Evolutionary conservation across 2,329 filamentous ascomycete genomes (phyloP).

Genomic region (Colletotrichum limetticola): DNA sequence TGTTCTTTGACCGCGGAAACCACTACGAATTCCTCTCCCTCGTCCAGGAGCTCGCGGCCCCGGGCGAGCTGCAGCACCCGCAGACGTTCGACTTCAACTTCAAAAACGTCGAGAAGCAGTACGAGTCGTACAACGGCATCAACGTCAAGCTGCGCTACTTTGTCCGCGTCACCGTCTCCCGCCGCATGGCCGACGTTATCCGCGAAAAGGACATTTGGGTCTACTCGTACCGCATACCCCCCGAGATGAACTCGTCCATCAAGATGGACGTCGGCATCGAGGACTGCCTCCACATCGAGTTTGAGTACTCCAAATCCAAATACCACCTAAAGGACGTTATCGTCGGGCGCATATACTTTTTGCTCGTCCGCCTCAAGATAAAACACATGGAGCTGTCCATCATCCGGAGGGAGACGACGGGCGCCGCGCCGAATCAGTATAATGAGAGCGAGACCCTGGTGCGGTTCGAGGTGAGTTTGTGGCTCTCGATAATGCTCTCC

Average conservation of each 20-base stretch:
- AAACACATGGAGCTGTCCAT: slow-evolving; percentile 99
- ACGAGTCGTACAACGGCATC: slow-evolving; percentile 99
- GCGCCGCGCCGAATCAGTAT: slow-evolving; percentile 97
- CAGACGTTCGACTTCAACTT: slow-evolving; percentile 99
- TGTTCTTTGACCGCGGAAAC: slow-evolving; percentile 99
- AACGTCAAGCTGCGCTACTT: slow-evolving; percentile 99
- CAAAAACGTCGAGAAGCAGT: slow-evolving; percentile 99
- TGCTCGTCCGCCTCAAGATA: slow-evolving; percentile 97
- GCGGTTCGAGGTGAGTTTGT: slow-evolving; percentile 80
- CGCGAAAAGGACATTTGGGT: slow-evolving; percentile 99
- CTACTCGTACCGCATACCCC: slow-evolving; percentile 97
- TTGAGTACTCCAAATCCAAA: slow-evolving; percentile 99
- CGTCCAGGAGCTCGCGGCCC: slow-evolving; percentile 95
- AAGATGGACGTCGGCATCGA: slow-evolving; percentile 99
- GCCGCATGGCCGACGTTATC: slow-evolving; percentile 97
- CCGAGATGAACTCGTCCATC: slow-evolving; percentile 97
- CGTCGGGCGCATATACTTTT: slow-evolving; percentile 97
- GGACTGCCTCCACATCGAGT: slow-evolving; percentile 98
- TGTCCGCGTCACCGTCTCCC: slow-evolving; percentile 93
- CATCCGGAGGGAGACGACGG: slow-evolving; percentile 95
- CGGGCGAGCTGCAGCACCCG: slow-evolving; percentile 97
- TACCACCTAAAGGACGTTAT: slow-evolving; percentile 99
- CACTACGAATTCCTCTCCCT: slow-evolving; percentile 99
- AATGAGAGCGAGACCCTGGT: slow-evolving; percentile 99
- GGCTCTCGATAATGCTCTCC: too few relatives aligned